A percentile compares a stretch with the other conserved stretches of the same genome.
phyloP scores from a whole-genome alignment of 768 basidiomycete species.

The Exidia glandulosa region DNA sequence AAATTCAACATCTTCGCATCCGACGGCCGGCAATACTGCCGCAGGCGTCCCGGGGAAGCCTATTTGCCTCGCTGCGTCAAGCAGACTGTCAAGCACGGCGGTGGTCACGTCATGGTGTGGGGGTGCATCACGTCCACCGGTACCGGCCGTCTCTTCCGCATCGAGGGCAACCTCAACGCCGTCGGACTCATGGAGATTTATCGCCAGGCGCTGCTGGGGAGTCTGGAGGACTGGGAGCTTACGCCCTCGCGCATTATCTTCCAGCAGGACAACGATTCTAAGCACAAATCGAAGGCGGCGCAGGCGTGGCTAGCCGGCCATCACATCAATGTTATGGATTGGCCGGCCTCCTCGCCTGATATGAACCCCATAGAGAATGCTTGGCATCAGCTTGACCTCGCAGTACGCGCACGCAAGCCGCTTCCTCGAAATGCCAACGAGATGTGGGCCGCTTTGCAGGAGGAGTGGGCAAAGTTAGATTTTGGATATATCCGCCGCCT shows the following conservation, averaged over 20 bases:
- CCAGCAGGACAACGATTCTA: constrained; percentile 29
- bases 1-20: constrained; percentile 22
- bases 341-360: constrained; percentile 24
- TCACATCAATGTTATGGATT: constrained; percentile 17
- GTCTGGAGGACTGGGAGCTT: constrained; percentile 13
- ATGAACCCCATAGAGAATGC: constrained; percentile 25
- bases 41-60: constrained; percentile 18
- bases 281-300: constrained; percentile 21
- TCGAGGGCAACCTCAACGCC: constrained; percentile 22
- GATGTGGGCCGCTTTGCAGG: constrained; percentile 10
- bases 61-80: constrained; percentile 13
- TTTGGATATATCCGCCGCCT: background rate
- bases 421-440: constrained; percentile 12
- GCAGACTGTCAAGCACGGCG: constrained; percentile 26
- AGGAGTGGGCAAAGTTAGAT: constrained; percentile 3
- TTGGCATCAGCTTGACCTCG: constrained; percentile 18
- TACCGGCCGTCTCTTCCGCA: constrained; percentile 16
- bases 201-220: constrained; percentile 18
- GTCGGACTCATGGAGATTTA: constrained; percentile 18
- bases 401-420: constrained; percentile 5
- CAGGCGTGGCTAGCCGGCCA: constrained; percentile 21
- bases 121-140: constrained; percentile 21
- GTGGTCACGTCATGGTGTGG: constrained; percentile 27
- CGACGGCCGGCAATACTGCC: constrained; percentile 21
- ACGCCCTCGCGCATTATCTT: constrained; percentile 13